A percentile compares a stretch with the other conserved stretches of the same genome.
phyloP scores from a whole-genome alignment of 140 eudicot species.

The Bidens hawaiensis region DNA sequence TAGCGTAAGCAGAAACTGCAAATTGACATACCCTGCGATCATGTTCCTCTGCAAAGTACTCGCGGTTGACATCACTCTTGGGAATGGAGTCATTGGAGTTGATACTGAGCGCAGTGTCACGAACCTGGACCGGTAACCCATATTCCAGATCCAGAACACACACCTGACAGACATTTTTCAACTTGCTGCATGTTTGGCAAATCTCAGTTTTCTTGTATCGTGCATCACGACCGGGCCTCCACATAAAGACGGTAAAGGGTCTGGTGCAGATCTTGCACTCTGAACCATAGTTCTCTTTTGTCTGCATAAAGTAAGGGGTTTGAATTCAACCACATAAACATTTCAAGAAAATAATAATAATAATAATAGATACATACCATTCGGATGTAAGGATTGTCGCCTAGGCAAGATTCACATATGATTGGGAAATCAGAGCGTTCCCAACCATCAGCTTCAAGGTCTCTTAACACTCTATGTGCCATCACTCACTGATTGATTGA shows the following conservation, averaged over 20 bases:
- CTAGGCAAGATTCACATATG: slow-evolving; percentile 77
- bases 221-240: slow-evolving; percentile 93
- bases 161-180: slow-evolving; percentile 91
- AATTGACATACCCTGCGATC: slow-evolving; percentile 71
- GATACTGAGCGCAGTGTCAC: slow-evolving; percentile 82
- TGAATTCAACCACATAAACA: no score
- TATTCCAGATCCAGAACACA: slow-evolving; percentile 84
- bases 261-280: slow-evolving; percentile 93
- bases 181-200: slow-evolving; percentile 86
- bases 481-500: no score
- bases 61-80: slow-evolving; percentile 84
- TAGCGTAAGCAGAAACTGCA: background rate
- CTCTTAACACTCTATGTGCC: slow-evolving; percentile 76
- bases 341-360: background rate
- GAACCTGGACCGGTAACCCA: slow-evolving; percentile 88
- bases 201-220: slow-evolving; percentile 81
- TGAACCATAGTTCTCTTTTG: slow-evolving; percentile 72
- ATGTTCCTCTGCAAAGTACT: slow-evolving; percentile 90
- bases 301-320: slow-evolving; percentile 52
- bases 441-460: slow-evolving; percentile 82
- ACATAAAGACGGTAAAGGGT: slow-evolving; percentile 86
- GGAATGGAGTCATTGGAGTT: slow-evolving; percentile 82
- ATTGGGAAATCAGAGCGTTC: slow-evolving; percentile 79
- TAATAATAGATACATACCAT: slow-evolving; percentile 48
- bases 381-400: slow-evolving; percentile 66